Base-by-base conservation (phyloP, 1,284 basidiomycete genomes). In the Tylopilus orsonianus region DNA sequence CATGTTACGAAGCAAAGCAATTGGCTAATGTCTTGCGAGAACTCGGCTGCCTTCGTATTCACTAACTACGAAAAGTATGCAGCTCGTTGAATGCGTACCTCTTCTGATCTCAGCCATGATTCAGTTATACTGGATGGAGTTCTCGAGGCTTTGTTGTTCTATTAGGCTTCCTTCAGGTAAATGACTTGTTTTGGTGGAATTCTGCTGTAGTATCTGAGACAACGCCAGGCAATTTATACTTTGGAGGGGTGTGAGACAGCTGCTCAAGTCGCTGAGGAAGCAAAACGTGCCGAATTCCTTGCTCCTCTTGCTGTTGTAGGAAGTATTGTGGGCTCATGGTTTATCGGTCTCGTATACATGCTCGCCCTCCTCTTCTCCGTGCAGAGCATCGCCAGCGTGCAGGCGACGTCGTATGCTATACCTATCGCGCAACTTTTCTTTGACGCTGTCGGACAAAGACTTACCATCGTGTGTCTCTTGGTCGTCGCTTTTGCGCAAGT, bases 211-310 rank as follows among this genome's bases (percentile, higher is more conserved):
- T 27, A 33, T 24, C 43, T 47, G 30, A 58, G 29, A 37, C 33
- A 8, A 13, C 14, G 29, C 0, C 43, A 78, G 73, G 80, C 80
- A 3, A 80, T 83, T 5, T 83, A 82, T 56, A 80, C 80, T 1
- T 71, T 82, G 20, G 80, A 81, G 65, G 80, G 80, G 16, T 81
- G 80, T 59, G 80, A 81, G 60, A 82, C 80, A 5, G 80, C 80
- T 30, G 80, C 80, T 20, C 80, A 82, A 62, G 74, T 81, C 7
- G 80, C 80, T 5, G 80, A 82, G 62, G 80, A 83, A 62, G 79
- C 80, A 22, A 67, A 72, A 39, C 75, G 76, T 35, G 80, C 80
- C 0, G 78, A 80, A 48, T 52, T 79, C 41, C 75, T 82, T 19
- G 78, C 80, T 1, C 80, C 80, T 5, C 64, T 80, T 30, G 80